Percentiles rank a stretch among this genome's conserved stretches.
Conservation (phyloP, 805 yeast genomes). For the Metschnikowia lachancei region DNA sequence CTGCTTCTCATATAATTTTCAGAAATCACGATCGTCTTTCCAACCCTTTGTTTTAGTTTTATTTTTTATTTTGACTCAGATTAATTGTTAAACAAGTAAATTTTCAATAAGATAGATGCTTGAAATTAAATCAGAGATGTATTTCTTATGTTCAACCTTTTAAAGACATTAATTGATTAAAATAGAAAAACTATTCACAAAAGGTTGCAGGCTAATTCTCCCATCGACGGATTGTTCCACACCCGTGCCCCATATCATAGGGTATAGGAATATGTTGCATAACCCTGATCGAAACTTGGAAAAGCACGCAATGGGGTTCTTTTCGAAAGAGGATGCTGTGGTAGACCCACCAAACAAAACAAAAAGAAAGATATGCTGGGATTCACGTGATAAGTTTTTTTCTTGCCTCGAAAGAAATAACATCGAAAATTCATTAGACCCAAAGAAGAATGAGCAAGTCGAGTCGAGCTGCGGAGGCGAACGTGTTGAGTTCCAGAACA, state of each 20-base stretch:
- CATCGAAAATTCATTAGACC: conserved; percentile 68
- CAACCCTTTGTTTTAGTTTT: too few relatives aligned
- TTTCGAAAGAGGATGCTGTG: conserved; percentile 36
- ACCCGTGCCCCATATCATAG: conserved; percentile 4
- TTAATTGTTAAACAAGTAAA: too few relatives aligned
- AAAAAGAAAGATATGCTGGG: conserved; percentile 84
- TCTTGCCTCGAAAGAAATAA: conserved; percentile 66
- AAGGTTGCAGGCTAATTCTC: neutral
- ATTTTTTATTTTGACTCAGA: too few relatives aligned
- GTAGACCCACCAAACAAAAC: conserved; percentile 56
- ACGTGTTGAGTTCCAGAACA: conserved; percentile 59
- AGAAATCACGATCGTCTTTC: too few relatives aligned
- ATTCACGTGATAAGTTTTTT: conserved; percentile 74
- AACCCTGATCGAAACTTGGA: neutral
- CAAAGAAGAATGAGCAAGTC: conserved; percentile 45
- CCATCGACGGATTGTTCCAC: neutral
- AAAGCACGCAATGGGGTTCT: conserved; percentile 47
- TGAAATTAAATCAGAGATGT: too few relatives aligned
- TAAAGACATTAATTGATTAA: too few relatives aligned
- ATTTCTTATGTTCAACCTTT: too few relatives aligned
- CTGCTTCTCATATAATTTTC: too few relatives aligned
- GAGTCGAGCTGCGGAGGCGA: conserved; percentile 55
- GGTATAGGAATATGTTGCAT: neutral
- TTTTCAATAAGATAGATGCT: too few relatives aligned
- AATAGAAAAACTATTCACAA: too few relatives aligned